A percentile compares a stretch with the other conserved stretches of the same genome.
Conservation (phyloP, 805 yeast genomes). For the Sugiyamaella americana region DNA sequence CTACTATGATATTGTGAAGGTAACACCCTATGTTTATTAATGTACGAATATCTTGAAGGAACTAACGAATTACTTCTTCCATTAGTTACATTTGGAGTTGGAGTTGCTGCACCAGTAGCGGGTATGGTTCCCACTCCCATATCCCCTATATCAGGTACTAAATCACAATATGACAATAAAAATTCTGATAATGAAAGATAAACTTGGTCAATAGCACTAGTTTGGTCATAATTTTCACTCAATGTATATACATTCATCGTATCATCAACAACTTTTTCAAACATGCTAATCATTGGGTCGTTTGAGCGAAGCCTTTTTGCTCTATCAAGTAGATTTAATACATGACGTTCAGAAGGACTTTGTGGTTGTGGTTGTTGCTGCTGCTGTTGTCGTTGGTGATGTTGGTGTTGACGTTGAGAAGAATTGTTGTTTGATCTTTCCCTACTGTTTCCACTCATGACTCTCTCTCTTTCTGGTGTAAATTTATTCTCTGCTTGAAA, state of each 20-base stretch:
- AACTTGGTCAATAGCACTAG: constrained; percentile 15
- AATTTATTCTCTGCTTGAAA: background rate
- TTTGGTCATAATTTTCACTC: background rate
- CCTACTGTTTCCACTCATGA: background rate
- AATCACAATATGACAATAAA: constrained; percentile 8
- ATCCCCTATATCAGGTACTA: background rate
- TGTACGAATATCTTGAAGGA: background rate
- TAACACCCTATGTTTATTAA: background rate
- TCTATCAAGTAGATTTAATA: constrained; percentile 17
- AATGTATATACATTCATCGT: constrained; percentile 18
- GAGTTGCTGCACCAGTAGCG: no score
- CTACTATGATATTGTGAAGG: background rate
- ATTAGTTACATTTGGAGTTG: background rate
- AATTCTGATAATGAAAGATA: constrained; percentile 21
- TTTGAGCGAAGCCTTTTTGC: constrained; percentile 15
- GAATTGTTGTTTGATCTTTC: background rate
- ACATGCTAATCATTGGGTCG: constrained; percentile 19
- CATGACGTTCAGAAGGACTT: constrained; percentile 22
- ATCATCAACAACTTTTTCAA: constrained; percentile 22
- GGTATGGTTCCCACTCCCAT: background rate
- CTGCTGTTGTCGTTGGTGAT: background rate
- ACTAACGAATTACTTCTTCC: background rate
- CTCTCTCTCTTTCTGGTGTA: background rate
- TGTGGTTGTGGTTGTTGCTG: constrained; percentile 9
- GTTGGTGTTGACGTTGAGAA: background rate